A percentile compares a stretch with the other conserved stretches of the same genome.
Conservation (phyloP, 2,329 filamentous ascomycete species). For the Stemphylium lycopersici region DNA sequence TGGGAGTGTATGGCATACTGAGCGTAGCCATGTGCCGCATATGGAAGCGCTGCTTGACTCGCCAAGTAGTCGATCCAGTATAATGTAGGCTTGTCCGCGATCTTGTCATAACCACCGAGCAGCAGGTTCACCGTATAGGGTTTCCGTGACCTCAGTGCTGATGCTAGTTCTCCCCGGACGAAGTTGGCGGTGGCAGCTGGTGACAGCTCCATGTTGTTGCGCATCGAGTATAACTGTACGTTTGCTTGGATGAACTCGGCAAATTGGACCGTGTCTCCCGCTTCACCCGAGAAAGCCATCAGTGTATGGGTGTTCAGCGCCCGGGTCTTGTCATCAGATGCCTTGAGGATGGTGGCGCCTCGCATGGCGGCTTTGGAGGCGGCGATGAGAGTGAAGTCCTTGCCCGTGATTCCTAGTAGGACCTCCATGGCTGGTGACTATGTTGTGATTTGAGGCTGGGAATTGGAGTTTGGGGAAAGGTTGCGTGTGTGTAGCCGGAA, state of each 20-base stretch:
- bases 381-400: constrained; percentile 98
- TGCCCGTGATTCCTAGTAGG: constrained; percentile 95
- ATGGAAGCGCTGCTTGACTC: constrained; percentile 83
- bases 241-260: constrained; percentile 99
- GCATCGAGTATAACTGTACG: constrained; percentile 97
- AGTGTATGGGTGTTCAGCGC: constrained; percentile 90
- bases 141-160: constrained; percentile 85
- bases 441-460: constrained; percentile 21
- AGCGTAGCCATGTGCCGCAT: constrained; percentile 96
- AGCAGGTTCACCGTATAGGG: constrained; percentile 98
- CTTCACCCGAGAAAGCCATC: constrained; percentile 94
- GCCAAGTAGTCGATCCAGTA: constrained; percentile 99
- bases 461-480: constrained; percentile 5
- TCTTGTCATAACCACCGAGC: constrained; percentile 90
- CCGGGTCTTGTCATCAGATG: constrained; percentile 94
- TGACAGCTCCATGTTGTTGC: constrained; percentile 90
- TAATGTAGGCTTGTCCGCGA: constrained; percentile 86
- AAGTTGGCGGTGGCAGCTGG: constrained; percentile 90
- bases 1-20: constrained; percentile 66
- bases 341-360: constrained; percentile 94
- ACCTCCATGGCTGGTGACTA: constrained; percentile 76
- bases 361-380: constrained; percentile 98
- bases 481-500: neutral
- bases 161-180: constrained; percentile 90
- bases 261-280: constrained; percentile 98